phyloP scores from a whole-genome alignment of 2,329 filamentous ascomycete genomes.

The Didymella exigua region DNA sequence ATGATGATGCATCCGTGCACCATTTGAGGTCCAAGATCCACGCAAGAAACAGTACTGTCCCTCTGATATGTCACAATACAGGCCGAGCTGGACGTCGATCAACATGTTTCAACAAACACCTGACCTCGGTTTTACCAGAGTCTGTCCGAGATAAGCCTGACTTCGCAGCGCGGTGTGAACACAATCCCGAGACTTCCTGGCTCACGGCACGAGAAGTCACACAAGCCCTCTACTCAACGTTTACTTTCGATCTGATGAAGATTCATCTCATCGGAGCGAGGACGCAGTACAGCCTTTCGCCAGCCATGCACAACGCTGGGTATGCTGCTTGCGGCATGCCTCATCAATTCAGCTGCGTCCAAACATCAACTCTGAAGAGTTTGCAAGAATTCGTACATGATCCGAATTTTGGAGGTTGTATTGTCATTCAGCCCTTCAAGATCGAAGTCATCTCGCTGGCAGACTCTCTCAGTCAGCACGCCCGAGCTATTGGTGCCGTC shows the following conservation, averaged over 20 bases:
- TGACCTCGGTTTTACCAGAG: conserved; percentile 65
- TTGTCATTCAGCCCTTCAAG: conserved; percentile 75
- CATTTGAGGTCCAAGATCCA: conserved; percentile 60
- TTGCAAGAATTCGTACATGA: conserved; percentile 69
- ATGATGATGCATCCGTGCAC: conserved; percentile 68
- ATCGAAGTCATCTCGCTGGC: conserved; percentile 70
- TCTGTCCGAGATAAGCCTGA: conserved; percentile 45
- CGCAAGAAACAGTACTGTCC: conserved; percentile 53
- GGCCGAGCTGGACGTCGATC: conserved; percentile 68
- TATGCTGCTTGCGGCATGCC: conserved; percentile 70
- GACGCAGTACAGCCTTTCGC: conserved; percentile 74
- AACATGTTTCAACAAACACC: conserved; percentile 67
- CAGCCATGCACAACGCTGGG: conserved; percentile 77
- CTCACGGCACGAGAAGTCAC: conserved; percentile 69
- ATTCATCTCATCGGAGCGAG: conserved; percentile 77
- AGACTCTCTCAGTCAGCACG: conserved; percentile 72
- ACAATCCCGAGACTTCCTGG: conserved; percentile 50
- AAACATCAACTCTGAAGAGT: conserved; percentile 66
- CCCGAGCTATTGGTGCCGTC: conserved; percentile 74
- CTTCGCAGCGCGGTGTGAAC: conserved; percentile 46
- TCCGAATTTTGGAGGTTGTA: conserved; percentile 72
- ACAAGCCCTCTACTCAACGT: conserved; percentile 68
- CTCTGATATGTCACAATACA: conserved; percentile 69
- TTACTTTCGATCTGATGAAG: conserved; percentile 70
- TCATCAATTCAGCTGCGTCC: conserved; percentile 69